A percentile compares a stretch with the other conserved stretches of the same genome.
These are phyloP conservation scores for Sugiyamaella smithiae DNA, from an alignment of 805 yeast species.

Conservation along the genomic window DNA sequence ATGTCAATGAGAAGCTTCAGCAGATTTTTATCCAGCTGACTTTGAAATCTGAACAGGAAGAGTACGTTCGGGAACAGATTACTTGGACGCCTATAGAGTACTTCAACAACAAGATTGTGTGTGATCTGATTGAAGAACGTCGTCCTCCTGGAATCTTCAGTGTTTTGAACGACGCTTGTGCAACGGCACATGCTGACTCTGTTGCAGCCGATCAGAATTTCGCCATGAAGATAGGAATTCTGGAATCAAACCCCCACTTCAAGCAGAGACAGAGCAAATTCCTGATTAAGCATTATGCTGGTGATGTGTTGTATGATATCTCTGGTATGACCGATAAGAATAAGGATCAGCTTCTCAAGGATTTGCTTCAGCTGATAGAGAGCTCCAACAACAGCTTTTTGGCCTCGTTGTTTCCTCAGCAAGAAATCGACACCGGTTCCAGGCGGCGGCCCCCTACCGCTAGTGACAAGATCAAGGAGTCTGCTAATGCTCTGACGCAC, in stretches of 20 bases:
- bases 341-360: slow-evolving; percentile 89
- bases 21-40: slow-evolving; percentile 96
- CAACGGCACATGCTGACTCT: slow-evolving; percentile 98
- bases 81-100: slow-evolving; percentile 97
- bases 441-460: slow-evolving; percentile 92
- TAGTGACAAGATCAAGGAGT: slow-evolving; percentile 85
- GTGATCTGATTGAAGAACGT: slow-evolving; percentile 90
- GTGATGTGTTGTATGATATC: slow-evolving; percentile 93
- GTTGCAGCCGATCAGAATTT: slow-evolving; percentile 95
- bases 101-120: slow-evolving; percentile 93
- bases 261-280: slow-evolving; percentile 86
- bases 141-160: slow-evolving; percentile 97
- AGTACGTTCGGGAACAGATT: slow-evolving; percentile 90
- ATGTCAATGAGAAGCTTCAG: slow-evolving; percentile 92
- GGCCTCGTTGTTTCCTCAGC: slow-evolving; percentile 56
- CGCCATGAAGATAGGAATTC: slow-evolving; percentile 84
- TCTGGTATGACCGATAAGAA: slow-evolving; percentile 92
- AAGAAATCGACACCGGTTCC: slow-evolving; percentile 58
- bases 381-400: slow-evolving; percentile 69
- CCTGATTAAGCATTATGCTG: slow-evolving; percentile 94
- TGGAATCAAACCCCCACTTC: slow-evolving; percentile 78
- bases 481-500: slow-evolving; percentile 87
- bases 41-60: slow-evolving; percentile 95
- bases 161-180: slow-evolving; percentile 93
- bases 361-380: slow-evolving; percentile 72